Evolutionary conservation across 2,329 filamentous ascomycete species (phyloP).

Genomic region (Ceratocystiopsis brevicomis): DNA sequence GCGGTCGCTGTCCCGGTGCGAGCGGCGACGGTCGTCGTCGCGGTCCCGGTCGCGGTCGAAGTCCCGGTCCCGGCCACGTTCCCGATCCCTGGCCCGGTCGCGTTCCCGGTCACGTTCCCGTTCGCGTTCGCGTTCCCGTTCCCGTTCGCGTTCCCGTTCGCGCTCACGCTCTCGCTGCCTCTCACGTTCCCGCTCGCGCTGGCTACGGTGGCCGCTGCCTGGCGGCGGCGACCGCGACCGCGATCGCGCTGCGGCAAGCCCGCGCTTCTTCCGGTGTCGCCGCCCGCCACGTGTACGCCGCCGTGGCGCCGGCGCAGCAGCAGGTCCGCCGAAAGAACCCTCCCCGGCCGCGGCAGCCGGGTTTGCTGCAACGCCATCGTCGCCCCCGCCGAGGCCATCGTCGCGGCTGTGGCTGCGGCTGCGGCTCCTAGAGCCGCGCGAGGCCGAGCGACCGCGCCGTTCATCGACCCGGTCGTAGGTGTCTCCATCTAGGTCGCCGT

Average conservation of each 20-base stretch:
- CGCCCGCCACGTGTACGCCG: constrained; percentile 5
- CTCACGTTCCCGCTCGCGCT: constrained; percentile 2
- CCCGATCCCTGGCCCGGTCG: constrained; percentile 4
- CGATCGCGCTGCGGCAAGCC: background rate
- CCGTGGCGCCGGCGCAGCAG: background rate
- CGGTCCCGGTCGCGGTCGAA: constrained; percentile 2
- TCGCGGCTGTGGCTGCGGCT: constrained; percentile 8
- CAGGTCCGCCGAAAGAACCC: too few species aligned
- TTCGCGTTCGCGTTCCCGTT: constrained; percentile 6
- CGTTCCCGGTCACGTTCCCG: background rate
- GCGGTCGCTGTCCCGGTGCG: background rate
- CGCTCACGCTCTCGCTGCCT: too few species aligned
- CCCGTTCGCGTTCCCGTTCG: constrained; percentile 18
- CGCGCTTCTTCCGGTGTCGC: too few species aligned
- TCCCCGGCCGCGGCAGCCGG: background rate
- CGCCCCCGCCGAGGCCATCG: background rate
- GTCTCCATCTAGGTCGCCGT: background rate
- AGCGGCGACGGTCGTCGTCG: constrained; percentile 2
- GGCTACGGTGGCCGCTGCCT: constrained; percentile 3
- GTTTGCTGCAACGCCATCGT: background rate
- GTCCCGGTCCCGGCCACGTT: constrained; percentile 3
- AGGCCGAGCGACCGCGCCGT: constrained; percentile 3
- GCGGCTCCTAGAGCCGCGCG: constrained; percentile 2
- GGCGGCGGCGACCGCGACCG: background rate
- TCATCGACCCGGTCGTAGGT: background rate